Base-by-base conservation (phyloP, 805 yeast species). In the Priceomyces fermenticarens region DNA sequence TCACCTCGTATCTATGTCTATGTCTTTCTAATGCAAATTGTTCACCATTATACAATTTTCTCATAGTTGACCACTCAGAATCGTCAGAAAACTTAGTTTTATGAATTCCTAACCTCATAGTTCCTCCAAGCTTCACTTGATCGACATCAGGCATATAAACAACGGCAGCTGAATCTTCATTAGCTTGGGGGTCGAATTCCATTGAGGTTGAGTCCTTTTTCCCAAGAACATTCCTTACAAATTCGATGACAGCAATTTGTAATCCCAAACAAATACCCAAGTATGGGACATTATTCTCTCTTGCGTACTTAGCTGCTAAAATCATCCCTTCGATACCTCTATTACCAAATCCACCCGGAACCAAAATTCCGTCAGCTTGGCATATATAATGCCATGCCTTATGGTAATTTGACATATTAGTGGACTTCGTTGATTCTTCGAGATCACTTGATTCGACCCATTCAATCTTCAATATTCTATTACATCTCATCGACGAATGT, bases 311-410 rank as follows among this genome's bases (percentile, higher is more conserved):
- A 41, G 97, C 95, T 45, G 98, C 99, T 30, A 87, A 72, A 61
- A 93, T 75, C 99, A 93, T 93, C 55, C 99, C 99, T 70, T 93
- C 98, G 44, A 88, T 88, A 68, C 99, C 99, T 66, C 99, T 84
- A 37, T 80, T 68, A 44, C 99, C 99, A 59, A 93, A 93, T 1
- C 99, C 99, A 60, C 99, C 99, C 30, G 99, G 99, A 43, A 93
- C 97, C 44, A 93, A 77, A 49, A 93, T 85, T 65, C 99, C 98
- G 65, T 93, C 96, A 17, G 98, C 96, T 55, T 85, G 81, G 62
- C 96, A 87, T 49, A 93, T 82, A 52, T 76, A 72, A 56, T 88
- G 91, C 99, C 99, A 93, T 39, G 98, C 96, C 65, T 85, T 84
- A 66, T 91, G 96, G 73, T 85, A 90, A 54, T 80, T 78, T 42